Evolutionary conservation across 352 stramenopile genomes (phyloP), one percentile per base, ranked within the genome.

Genomic region (Globisporangium abappressorium): DNA sequence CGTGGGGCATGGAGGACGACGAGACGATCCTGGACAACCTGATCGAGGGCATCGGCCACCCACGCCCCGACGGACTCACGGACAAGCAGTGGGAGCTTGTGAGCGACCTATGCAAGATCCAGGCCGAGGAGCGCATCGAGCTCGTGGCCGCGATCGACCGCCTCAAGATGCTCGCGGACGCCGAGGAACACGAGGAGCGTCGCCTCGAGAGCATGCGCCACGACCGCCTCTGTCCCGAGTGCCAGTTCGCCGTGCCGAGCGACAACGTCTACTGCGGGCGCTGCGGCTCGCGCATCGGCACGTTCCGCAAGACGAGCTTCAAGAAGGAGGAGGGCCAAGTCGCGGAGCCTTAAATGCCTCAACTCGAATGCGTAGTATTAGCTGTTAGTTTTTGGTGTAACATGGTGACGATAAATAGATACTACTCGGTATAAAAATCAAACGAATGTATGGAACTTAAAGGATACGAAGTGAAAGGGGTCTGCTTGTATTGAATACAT

Each of bases 1-100:
- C 78, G 20, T 85, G 75, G 56, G 69, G 61, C 2, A n/a, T 74
- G 24, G 65, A 72, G 0, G 72, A 72, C 24, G 72, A 76, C 8
- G 70, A 79, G 30, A 66, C 63, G 8, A 74, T 81, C 28, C 38
- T 81, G n/a, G 72, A 76, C 18, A 60, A 65, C 34, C 43, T 72
- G 5, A 38, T 69, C 15, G 43, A 69, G 24, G 67, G 67, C 18
- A n/a, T 24, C n/a, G 30, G 59, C 34, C 63, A 65, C 36, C 62
- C 67, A 14, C 67, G 67, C 0, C 62, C 56, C 9, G 46, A 61
- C 26, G 63, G 34, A 0, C 47, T 72, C 53, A 65, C 67, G 46
- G 67, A 70, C 55, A 41, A 53, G 54, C 46, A 65, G 55, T 70
- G 62, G 67, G 34, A 66, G 5, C 56, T 72, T 54, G 60, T 72